Conservation (phyloP, 352 stramenopile species). For the Phytophthora tentaculata region DNA sequence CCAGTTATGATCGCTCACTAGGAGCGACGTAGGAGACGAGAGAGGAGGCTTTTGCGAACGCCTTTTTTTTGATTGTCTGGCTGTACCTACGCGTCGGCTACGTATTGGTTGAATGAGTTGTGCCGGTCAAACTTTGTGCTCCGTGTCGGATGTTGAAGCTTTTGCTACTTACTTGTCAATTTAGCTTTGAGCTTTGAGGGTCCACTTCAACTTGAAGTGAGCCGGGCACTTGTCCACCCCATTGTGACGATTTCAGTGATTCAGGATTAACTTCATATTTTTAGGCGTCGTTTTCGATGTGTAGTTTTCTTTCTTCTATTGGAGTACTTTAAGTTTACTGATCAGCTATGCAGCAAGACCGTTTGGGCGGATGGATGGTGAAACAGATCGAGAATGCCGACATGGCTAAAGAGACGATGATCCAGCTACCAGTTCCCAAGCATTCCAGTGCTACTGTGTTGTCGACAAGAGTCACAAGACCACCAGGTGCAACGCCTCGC, state of each 20-base stretch:
- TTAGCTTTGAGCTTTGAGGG: neutral
- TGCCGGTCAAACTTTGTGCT: constrained; percentile 21
- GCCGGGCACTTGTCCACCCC: too few species aligned
- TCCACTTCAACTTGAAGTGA: constrained; percentile 25
- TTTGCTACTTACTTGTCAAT: too few species aligned
- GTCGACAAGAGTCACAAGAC: constrained; percentile 2
- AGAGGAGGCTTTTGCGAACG: constrained; percentile 28
- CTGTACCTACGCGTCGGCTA: constrained; percentile 35
- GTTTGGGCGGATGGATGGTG: constrained; percentile 82
- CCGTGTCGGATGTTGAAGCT: too few species aligned
- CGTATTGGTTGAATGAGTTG: constrained; percentile 39
- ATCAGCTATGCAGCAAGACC: constrained; percentile 63
- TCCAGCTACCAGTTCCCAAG: constrained; percentile 53
- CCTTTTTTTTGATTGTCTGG: constrained; percentile 38
- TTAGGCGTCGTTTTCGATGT: too few species aligned
- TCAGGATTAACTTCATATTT: too few species aligned
- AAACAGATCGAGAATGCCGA: constrained; percentile 73
- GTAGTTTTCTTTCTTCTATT: too few species aligned
- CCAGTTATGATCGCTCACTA: constrained; percentile 37
- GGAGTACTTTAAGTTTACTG: too few species aligned
- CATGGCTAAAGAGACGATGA: constrained; percentile 67
- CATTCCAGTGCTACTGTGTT: neutral
- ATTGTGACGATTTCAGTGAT: too few species aligned
- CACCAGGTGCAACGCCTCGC: constrained; percentile 12
- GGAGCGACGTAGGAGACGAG: constrained; percentile 32